Evolutionary conservation across 2,329 filamentous ascomycete genomes (phyloP), one percentile per base, ranked within the genome.

Genomic region (Phoma sp.): DNA sequence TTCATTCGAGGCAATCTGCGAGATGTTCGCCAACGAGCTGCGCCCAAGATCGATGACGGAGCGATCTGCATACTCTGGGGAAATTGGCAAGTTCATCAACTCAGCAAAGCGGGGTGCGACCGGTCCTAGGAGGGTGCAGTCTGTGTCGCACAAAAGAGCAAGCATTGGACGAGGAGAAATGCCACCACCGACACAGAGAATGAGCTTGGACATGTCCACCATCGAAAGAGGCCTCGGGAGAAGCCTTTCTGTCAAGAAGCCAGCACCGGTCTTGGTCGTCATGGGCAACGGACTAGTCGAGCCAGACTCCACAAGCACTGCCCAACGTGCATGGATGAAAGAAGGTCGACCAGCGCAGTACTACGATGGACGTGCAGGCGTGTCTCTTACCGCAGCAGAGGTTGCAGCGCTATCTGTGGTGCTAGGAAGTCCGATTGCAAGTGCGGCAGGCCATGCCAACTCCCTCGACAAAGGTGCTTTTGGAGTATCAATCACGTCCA

Each of bases 351-450:
- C 61, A 42, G 60, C 60, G 7, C 53, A 63, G 14, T 43, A 56
- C 11, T 40, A 55, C 3, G 53, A 66, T 14, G 65, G 61, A 7
- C 55, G 30, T 7, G 48, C 59, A 24, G 47, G 39, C 10, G 39
- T 72, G 1, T 56, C 45, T n/a, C 45, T 73, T 5, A 65, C 65
- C 2, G 18, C 59, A 6, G 37, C 48, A 7, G 71, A 73, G 43
- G 61, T 74, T 45, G 58, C 57, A 4, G 52, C 69, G 4, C 61
- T 74, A 4, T 65, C 70, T 7, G 40, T 72, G 18, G 48, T 72
- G n/a, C 52, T 73, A 7, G 71, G 69, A 9, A 67, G 53, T 35
- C 52, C 62, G 7, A 23, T 67, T 10, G 46, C 39, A 11, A 35
- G 40, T 27, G 14, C 35, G 6, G 27, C 55, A n/a, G 58, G 22